These are phyloP conservation scores for Beauveria medogensis DNA, from an alignment of 2,329 filamentous ascomycete genomes.

Conservation along the genomic window DNA sequence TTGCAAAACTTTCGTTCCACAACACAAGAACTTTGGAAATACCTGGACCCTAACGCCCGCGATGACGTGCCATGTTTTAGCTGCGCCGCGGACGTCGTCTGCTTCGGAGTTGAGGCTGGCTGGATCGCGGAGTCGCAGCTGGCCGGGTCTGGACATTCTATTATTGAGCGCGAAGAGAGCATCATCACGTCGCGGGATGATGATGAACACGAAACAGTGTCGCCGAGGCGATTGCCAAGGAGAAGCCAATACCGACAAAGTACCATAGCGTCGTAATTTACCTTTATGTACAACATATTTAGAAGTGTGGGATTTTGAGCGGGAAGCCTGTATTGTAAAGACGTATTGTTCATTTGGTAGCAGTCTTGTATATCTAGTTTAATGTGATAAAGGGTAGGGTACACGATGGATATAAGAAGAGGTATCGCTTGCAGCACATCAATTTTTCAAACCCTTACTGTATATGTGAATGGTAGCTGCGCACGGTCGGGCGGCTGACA, in stretches of 20 bases:
- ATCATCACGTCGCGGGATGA: constrained; percentile 29
- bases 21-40: constrained; percentile 45
- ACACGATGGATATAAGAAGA: background rate
- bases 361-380: background rate
- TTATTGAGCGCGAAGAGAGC: constrained; percentile 33
- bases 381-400: background rate
- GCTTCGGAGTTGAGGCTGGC: constrained; percentile 48
- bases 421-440: background rate
- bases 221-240: constrained; percentile 20
- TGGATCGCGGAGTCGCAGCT: constrained; percentile 50
- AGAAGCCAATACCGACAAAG: constrained; percentile 9
- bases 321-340: background rate
- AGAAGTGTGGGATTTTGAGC: background rate
- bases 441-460: too few species aligned
- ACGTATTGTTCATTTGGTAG: too few species aligned
- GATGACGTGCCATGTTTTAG: constrained; percentile 41
- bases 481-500: background rate
- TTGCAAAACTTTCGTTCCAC: constrained; percentile 37
- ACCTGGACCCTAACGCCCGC: constrained; percentile 44
- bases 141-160: constrained; percentile 27
- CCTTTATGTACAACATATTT: background rate
- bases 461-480: background rate
- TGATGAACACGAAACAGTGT: constrained; percentile 15
- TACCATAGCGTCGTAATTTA: background rate
- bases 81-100: constrained; percentile 47